phyloP scores from a whole-genome alignment of 345 rosid species.

The Toxicodendron radicans region DNA sequence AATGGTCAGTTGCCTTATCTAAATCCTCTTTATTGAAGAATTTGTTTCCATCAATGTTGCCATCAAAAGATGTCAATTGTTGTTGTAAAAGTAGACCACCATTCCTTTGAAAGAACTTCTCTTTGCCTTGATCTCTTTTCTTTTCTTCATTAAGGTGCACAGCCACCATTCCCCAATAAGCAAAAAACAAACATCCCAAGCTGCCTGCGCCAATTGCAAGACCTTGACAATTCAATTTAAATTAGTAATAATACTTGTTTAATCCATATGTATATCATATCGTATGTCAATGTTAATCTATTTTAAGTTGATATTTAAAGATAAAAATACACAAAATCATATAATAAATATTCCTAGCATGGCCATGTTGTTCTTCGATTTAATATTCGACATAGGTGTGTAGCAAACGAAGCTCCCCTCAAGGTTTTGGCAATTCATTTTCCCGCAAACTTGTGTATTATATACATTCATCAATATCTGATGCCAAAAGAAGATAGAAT shows the following conservation, averaged over 20 bases:
- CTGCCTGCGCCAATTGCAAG: neutral
- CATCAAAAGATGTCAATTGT: conserved; percentile 1
- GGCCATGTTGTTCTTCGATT: neutral
- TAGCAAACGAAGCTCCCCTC: neutral
- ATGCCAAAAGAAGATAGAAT: neutral
- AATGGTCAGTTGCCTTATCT: conserved; percentile 18
- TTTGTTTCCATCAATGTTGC: neutral
- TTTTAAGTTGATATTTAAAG: neutral
- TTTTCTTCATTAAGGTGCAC: neutral
- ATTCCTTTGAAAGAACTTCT: neutral
- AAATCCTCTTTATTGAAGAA: conserved; percentile 6
- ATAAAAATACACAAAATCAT: too few species aligned
- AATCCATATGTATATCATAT: too few species aligned
- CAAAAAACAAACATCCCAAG: neutral
- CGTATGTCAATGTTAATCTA: too few species aligned
- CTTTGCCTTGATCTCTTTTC: neutral
- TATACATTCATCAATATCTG: conserved; percentile 12
- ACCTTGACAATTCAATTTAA: neutral
- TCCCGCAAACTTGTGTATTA: neutral
- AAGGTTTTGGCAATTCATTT: neutral
- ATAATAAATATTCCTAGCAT: too few species aligned
- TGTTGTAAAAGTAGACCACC: conserved; percentile 11
- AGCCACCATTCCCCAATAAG: neutral
- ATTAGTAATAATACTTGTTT: neutral
- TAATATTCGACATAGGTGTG: neutral